Conservation (phyloP, 768 basidiomycete genomes). For the Paxillus rubicundulus region DNA sequence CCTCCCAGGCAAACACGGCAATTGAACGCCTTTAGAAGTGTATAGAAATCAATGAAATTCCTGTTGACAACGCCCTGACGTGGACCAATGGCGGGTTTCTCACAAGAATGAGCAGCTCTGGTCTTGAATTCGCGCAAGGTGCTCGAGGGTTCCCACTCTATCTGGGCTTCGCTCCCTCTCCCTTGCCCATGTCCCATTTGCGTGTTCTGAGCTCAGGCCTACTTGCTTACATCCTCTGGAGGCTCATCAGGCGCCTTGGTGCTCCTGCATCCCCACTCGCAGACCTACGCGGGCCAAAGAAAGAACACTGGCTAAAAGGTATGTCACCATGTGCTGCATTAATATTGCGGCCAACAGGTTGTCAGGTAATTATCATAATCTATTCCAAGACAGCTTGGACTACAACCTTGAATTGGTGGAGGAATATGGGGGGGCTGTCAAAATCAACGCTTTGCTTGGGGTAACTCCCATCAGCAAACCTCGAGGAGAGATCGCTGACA, state of each 20-base stretch:
- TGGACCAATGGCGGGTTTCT: no score
- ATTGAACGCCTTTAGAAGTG: no score
- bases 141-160: no score
- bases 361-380: constrained; percentile 32
- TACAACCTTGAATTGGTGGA: constrained; percentile 31
- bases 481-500: background rate
- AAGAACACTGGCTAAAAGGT: constrained; percentile 38
- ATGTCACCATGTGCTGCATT: background rate
- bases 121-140: no score
- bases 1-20: no score
- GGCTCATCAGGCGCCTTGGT: constrained; percentile 11
- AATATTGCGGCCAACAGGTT: background rate
- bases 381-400: constrained; percentile 32
- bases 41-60: no score
- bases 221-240: constrained; percentile 17
- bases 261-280: constrained; percentile 16
- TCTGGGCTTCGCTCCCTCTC: no score
- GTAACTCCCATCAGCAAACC: constrained; percentile 14
- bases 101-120: no score
- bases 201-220: constrained; percentile 1
- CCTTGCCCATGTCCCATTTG: constrained; percentile 5
- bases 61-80: no score
- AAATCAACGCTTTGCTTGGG: constrained; percentile 35
- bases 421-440: constrained; percentile 36
- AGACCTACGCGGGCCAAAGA: constrained; percentile 28